phyloP scores from a whole-genome alignment of 768 basidiomycete genomes.

The Lentinula aciculospora region DNA sequence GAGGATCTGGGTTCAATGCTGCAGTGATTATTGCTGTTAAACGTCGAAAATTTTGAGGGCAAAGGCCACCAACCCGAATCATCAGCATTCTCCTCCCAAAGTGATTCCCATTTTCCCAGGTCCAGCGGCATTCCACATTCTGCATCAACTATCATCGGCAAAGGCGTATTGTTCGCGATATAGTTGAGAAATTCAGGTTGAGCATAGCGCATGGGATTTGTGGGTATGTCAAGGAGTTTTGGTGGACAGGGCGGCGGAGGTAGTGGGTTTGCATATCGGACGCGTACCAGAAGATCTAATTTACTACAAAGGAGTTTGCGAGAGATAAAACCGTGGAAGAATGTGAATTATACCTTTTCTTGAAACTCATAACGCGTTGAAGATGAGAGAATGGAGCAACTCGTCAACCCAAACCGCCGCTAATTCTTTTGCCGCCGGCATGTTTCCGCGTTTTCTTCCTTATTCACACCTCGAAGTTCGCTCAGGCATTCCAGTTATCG shows the following conservation, averaged over 20 bases:
- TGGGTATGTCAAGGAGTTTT: conserved; percentile 89
- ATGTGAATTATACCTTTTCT: conserved; percentile 36
- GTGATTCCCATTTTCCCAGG: conserved; percentile 71
- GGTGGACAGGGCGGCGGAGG: conserved; percentile 97
- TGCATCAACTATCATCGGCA: conserved; percentile 96
- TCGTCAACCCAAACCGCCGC: not conserved
- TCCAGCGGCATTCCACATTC: conserved; percentile 97
- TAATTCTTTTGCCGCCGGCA: conserved; percentile 3
- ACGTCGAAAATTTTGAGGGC: not conserved
- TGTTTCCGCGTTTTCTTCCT: not conserved
- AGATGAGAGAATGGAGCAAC: not conserved
- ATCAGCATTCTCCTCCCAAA: conserved; percentile 79
- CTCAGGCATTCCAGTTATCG: conserved; percentile 24
- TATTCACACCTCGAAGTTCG: conserved; percentile 1
- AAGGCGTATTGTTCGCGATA: conserved; percentile 71
- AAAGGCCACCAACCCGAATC: conserved; percentile 45
- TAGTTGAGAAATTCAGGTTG: conserved; percentile 79
- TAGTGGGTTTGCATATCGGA: conserved; percentile 90
- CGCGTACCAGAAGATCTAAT: conserved; percentile 87
- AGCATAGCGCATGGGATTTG: conserved; percentile 83
- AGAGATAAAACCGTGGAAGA: conserved; percentile 15
- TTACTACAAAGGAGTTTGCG: conserved; percentile 39
- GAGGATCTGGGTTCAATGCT: conserved; percentile 64
- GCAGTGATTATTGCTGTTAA: not conserved
- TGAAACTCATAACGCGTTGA: conserved; percentile 39